Evolutionary conservation across 106 monocot genomes (phyloP).

Genomic region (Acorus gramineus): DNA sequence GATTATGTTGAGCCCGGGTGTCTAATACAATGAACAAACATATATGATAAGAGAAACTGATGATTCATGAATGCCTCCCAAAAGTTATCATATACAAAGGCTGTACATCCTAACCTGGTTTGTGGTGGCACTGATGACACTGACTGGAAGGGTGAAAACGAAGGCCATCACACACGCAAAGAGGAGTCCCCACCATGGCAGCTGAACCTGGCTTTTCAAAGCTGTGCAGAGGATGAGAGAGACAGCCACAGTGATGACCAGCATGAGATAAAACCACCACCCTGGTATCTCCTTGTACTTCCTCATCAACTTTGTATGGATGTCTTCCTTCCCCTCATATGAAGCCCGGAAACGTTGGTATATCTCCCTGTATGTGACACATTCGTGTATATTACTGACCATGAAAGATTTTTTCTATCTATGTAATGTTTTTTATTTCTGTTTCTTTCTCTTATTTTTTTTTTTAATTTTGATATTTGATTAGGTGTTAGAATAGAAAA

Average conservation of each 20-base stretch:
- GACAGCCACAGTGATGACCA: constrained; percentile 25
- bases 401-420: too few relatives aligned
- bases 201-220: constrained; percentile 75
- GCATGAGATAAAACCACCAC: constrained; percentile 74
- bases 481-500: too few relatives aligned
- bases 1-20: constrained; percentile 86
- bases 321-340: constrained; percentile 62
- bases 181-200: constrained; percentile 84
- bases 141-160: constrained; percentile 82
- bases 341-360: constrained; percentile 60
- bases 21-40: constrained; percentile 18
- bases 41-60: background rate
- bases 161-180: constrained; percentile 89
- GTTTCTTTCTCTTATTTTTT: too few relatives aligned
- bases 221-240: constrained; percentile 67
- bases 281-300: constrained; percentile 69
- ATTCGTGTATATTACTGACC: too few relatives aligned
- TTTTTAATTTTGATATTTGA: too few relatives aligned
- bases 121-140: constrained; percentile 93
- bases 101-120: constrained; percentile 46
- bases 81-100: too few relatives aligned
- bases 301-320: constrained; percentile 85
- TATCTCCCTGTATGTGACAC: constrained; percentile 51
- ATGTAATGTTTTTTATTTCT: too few relatives aligned
- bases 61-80: too few relatives aligned